Conservation (phyloP, 257 asterid genomes). For the Leptodermis oblonga region DNA sequence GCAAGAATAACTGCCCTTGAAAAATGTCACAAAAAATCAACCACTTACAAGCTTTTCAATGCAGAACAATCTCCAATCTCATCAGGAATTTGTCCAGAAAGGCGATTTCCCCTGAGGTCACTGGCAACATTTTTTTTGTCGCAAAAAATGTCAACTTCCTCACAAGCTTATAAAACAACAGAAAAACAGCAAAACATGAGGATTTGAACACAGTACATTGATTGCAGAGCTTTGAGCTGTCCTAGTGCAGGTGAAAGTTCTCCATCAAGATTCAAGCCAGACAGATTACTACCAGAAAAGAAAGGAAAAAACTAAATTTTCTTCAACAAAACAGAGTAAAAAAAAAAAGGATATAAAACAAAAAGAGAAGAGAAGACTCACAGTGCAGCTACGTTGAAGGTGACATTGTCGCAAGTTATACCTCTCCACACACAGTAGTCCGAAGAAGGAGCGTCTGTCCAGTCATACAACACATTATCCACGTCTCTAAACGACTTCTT, state of each 20-base stretch:
- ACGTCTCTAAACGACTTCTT: conserved; percentile 88
- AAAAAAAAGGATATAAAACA: neutral
- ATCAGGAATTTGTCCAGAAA: conserved; percentile 95
- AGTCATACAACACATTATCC: conserved; percentile 90
- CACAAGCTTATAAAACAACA: neutral
- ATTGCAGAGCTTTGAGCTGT: conserved; percentile 56
- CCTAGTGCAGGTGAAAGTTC: conserved; percentile 93
- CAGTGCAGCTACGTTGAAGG: conserved; percentile 85
- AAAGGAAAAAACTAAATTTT: neutral
- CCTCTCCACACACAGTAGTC: conserved; percentile 97
- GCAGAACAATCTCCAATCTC: conserved; percentile 94
- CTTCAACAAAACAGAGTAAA: neutral
- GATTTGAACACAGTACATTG: conserved; percentile 45
- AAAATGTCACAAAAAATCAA: neutral
- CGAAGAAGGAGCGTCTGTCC: conserved; percentile 82
- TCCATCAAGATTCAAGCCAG: conserved; percentile 87
- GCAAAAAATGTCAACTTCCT: neutral
- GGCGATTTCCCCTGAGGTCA: conserved; percentile 67
- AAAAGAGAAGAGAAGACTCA: conserved; percentile 28
- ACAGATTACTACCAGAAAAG: conserved; percentile 57
- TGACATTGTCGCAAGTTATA: conserved; percentile 76
- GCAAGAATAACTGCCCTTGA: neutral
- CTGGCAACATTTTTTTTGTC: conserved; percentile 23
- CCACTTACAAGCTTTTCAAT: conserved; percentile 56
- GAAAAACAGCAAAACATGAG: neutral